These are phyloP conservation scores for Colletotrichum kahawae DNA, from an alignment of 2,329 filamentous ascomycete species.

Conservation along the genomic window DNA sequence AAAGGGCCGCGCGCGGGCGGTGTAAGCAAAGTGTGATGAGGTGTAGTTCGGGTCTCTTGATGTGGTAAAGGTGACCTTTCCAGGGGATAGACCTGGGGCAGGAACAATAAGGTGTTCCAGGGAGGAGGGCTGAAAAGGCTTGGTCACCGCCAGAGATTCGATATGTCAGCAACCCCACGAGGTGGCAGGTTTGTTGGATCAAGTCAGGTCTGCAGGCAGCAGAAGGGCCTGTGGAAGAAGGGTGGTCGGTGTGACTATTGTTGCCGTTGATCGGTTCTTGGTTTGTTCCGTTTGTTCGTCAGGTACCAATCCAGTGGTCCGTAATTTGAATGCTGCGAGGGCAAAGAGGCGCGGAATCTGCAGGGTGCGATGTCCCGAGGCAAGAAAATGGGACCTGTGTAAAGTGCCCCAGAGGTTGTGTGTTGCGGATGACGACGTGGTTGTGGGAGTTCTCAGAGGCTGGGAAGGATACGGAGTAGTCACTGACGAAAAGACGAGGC, in stretches of 20 bases:
- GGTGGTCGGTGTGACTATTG: background rate
- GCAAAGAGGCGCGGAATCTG: background rate
- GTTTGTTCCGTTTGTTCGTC: background rate
- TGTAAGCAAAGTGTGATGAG: constrained; percentile 7
- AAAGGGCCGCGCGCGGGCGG: constrained; percentile 5
- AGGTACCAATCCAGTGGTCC: background rate
- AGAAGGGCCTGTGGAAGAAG: background rate
- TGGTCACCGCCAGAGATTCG: constrained; percentile 9
- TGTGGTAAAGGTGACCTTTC: background rate
- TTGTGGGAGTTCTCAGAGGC: background rate
- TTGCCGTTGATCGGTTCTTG: background rate
- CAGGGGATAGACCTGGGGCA: background rate
- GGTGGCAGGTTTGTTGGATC: background rate
- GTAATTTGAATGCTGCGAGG: background rate
- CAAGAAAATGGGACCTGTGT: background rate
- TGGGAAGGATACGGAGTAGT: background rate
- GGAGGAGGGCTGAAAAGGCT: constrained; percentile 12
- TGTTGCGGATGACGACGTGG: background rate
- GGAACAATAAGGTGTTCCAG: constrained; percentile 20
- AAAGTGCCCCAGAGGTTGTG: background rate
- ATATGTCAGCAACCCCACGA: constrained; percentile 19
- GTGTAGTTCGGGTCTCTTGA: background rate
- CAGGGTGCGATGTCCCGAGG: background rate
- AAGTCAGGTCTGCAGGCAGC: background rate
- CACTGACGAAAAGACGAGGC: background rate